Evolutionary conservation across 495 filamentous ascomycete species (phyloP).

Genomic region (Aspergillus egyptiacus): DNA sequence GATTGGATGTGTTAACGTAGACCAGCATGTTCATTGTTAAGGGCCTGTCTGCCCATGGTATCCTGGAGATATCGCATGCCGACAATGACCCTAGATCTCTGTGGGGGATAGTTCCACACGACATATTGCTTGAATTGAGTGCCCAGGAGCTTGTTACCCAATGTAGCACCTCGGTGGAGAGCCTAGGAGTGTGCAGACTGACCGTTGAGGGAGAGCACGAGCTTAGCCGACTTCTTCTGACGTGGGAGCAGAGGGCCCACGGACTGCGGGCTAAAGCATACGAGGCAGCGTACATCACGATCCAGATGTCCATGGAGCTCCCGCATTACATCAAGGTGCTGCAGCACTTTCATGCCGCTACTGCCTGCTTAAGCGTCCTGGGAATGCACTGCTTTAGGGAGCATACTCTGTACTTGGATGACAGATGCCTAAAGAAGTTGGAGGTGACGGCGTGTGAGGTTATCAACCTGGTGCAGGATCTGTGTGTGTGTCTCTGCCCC

Average conservation of each 20-base stretch:
- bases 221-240: slow-evolving; percentile 33
- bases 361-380: slow-evolving; percentile 35
- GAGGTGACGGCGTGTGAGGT: slow-evolving; percentile 30
- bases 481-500: too few species aligned
- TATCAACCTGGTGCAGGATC: slow-evolving; percentile 26
- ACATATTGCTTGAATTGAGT: too few species aligned
- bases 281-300: slow-evolving; percentile 21
- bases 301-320: neutral
- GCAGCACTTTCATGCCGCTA: slow-evolving; percentile 27
- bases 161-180: slow-evolving; percentile 30
- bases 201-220: slow-evolving; percentile 32
- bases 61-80: slow-evolving; percentile 32
- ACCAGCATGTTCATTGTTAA: slow-evolving; percentile 33
- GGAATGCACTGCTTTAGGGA: slow-evolving; percentile 41
- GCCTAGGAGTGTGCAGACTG: slow-evolving; percentile 38
- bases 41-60: slow-evolving; percentile 31
- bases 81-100: slow-evolving; percentile 27
- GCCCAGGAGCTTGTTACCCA: slow-evolving; percentile 33
- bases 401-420: slow-evolving; percentile 24
- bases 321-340: slow-evolving; percentile 22
- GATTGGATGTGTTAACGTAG: too few species aligned
- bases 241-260: too few species aligned
- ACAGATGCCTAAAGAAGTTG: slow-evolving; percentile 30
- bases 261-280: too few species aligned
- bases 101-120: too few species aligned